Evolutionary conservation across 108 stramenopile species (phyloP).

Genomic region (Parmales sp.): DNA sequence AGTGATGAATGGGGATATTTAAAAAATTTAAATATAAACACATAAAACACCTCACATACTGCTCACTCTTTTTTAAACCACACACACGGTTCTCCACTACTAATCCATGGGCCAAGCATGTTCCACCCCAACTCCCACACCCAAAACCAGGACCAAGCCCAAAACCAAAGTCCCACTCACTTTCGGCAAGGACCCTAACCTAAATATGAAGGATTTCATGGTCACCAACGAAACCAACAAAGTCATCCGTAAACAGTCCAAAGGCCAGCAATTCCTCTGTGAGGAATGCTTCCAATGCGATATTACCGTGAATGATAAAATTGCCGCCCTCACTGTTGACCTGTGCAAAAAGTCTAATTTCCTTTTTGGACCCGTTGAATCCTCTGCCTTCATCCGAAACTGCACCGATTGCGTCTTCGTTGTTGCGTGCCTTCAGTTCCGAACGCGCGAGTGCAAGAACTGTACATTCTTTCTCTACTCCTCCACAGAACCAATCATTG

Average conservation of each 20-base stretch:
- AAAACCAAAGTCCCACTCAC: neutral
- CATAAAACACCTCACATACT: too few relatives aligned
- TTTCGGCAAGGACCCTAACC: constrained; percentile 2
- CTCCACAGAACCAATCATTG: neutral
- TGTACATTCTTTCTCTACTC: constrained; percentile 36
- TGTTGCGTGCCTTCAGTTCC: constrained; percentile 41
- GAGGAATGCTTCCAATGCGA: neutral
- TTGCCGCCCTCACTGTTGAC: constrained; percentile 22
- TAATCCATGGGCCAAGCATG: too few relatives aligned
- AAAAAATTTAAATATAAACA: too few relatives aligned
- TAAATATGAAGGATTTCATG: constrained; percentile 1
- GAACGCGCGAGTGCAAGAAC: constrained; percentile 35
- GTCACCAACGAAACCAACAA: neutral
- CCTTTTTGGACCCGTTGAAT: constrained; percentile 37
- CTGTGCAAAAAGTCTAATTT: constrained; percentile 23
- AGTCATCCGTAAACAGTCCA: neutral
- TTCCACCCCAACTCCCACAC: too few relatives aligned
- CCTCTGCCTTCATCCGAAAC: constrained; percentile 40
- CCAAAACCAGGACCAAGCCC: neutral
- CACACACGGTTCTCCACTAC: too few relatives aligned
- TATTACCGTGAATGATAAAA: neutral
- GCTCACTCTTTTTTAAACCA: too few relatives aligned
- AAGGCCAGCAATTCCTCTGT: neutral
- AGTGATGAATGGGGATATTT: too few relatives aligned
- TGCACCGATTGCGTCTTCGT: constrained; percentile 35